Evolutionary conservation across 768 basidiomycete genomes (phyloP), one percentile per base, ranked within the genome.

Genomic region (Bullera alba): DNA sequence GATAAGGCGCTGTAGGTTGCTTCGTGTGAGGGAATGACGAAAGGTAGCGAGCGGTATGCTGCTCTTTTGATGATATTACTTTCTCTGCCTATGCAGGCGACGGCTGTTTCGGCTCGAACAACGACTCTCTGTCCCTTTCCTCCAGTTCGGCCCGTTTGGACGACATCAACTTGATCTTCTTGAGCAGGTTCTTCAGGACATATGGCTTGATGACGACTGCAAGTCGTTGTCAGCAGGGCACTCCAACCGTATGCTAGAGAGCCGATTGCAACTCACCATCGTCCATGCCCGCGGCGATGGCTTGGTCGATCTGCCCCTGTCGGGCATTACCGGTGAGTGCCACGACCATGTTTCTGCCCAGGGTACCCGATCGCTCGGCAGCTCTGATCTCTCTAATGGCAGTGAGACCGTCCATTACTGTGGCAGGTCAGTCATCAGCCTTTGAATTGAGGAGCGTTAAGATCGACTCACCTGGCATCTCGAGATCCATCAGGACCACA

Each of bases 321-420:
- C 66, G 28, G 1, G 66, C 66, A 44, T 68, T 68, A 30, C 66
- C 66, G 0, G 66, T 68, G 35, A 68, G 44, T 3, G 66, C 66
- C 7, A 69, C 60, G 34, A 71, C 67, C 47, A 61, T 59, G 17
- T 61, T 57, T 30, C 60, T 41, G 5, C 28, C 15, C n/a, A 68
- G 30, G 17, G 44, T 57, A 1, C 65, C 67, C 2, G 57, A 58
- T 17, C 30, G 21, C 43, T 71, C 70, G 17, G 59, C 51, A 6
- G 42, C 25, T 27, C 70, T 27, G 3, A 71, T 60, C 51, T 69
- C 54, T 21, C 47, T 49, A 23, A 71, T 56, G 3, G 63, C 63
- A 4, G 67, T 67, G 19, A 71, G 48, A 39, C 70, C 70, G 39
- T 71, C 70, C 70, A 71, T 71, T 36, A 71, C 67, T 51, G 45